A percentile compares a stretch with the other conserved stretches of the same genome.
These are phyloP conservation scores for Lentinula guzmanii DNA, from an alignment of 768 basidiomycete genomes.

Conservation along the genomic window DNA sequence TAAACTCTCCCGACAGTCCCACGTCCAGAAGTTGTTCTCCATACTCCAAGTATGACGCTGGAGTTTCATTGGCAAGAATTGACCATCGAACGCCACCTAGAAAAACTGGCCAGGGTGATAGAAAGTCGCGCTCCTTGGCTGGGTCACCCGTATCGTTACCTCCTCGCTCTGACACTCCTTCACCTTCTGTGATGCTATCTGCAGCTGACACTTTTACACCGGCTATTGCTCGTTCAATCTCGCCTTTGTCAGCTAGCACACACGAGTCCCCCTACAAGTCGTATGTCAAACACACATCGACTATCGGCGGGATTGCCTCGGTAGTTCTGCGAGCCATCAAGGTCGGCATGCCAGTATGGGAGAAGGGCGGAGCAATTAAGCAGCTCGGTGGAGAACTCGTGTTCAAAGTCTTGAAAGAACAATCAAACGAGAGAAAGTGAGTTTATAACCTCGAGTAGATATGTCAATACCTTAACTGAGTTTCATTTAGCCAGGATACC, in stretches of 20 bases:
- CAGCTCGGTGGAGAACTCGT: slow-evolving; percentile 91
- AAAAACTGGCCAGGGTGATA: slow-evolving; percentile 2
- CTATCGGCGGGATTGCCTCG: slow-evolving; percentile 62
- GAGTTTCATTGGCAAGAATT: background rate
- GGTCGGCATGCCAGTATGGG: slow-evolving; percentile 78
- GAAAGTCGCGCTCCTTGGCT: background rate
- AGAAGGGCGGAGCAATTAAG: slow-evolving; percentile 66
- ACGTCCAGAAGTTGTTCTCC: background rate
- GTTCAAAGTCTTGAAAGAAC: slow-evolving; percentile 38
- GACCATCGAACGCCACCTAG: background rate
- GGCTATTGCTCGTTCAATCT: slow-evolving; percentile 10
- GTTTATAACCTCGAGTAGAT: background rate
- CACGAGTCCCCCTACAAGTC: slow-evolving; percentile 12
- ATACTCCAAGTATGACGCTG: slow-evolving; percentile 14
- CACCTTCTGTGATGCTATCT: background rate
- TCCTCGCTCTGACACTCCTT: background rate
- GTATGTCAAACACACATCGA: slow-evolving; percentile 60
- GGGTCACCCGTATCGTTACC: background rate
- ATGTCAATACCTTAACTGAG: slow-evolving; percentile 31
- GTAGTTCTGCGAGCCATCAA: slow-evolving; percentile 66
- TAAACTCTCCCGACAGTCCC: background rate
- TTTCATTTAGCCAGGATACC: background rate
- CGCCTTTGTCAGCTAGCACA: slow-evolving; percentile 4
- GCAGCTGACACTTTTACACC: slow-evolving; percentile 1
- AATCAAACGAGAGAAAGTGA: background rate